A percentile compares a stretch with the other conserved stretches of the same genome.
phyloP scores from a whole-genome alignment of 768 basidiomycete genomes.

The Amanita fuliginea region DNA sequence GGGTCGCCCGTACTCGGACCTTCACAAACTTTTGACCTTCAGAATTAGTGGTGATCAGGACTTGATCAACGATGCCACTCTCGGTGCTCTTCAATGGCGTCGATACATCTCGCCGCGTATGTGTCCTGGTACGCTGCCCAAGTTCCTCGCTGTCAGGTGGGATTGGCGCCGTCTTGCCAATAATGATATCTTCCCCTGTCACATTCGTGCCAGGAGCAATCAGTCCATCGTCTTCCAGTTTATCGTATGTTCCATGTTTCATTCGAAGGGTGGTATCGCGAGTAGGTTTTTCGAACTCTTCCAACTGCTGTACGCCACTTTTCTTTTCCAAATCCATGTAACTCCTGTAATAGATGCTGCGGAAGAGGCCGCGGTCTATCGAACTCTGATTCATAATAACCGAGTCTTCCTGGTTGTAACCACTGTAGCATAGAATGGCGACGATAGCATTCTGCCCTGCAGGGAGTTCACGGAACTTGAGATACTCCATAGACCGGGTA shows the following conservation, averaged over 20 bases:
- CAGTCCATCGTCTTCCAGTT: slow-evolving; percentile 91
- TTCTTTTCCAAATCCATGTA: slow-evolving; percentile 99
- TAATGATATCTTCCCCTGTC: slow-evolving; percentile 95
- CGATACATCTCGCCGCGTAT: slow-evolving; percentile 92
- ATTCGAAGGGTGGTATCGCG: slow-evolving; percentile 88
- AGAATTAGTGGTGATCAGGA: slow-evolving; percentile 89
- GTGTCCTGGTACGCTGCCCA: slow-evolving; percentile 88
- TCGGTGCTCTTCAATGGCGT: slow-evolving; percentile 98
- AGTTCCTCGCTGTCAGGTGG: slow-evolving; percentile 96
- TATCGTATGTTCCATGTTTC: slow-evolving; percentile 99
- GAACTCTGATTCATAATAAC: slow-evolving; percentile 99
- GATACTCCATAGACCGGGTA: slow-evolving; percentile 98
- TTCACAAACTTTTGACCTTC: slow-evolving; percentile 99
- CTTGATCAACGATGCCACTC: slow-evolving; percentile 95
- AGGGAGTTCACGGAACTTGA: slow-evolving; percentile 96
- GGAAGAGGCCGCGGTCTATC: slow-evolving; percentile 95
- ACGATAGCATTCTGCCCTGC: slow-evolving; percentile 99
- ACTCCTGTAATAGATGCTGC: slow-evolving; percentile 96
- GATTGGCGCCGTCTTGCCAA: slow-evolving; percentile 97
- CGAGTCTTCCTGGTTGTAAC: slow-evolving; percentile 99
- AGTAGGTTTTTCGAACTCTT: slow-evolving; percentile 95
- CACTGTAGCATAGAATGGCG: slow-evolving; percentile 96
- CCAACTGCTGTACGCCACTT: slow-evolving; percentile 81
- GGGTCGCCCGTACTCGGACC: slow-evolving; percentile 89
- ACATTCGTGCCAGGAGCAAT: slow-evolving; percentile 95